Evolutionary conservation across 176 grass and related monocot species (phyloP).

Genomic region (Cymbopogon citratus): DNA sequence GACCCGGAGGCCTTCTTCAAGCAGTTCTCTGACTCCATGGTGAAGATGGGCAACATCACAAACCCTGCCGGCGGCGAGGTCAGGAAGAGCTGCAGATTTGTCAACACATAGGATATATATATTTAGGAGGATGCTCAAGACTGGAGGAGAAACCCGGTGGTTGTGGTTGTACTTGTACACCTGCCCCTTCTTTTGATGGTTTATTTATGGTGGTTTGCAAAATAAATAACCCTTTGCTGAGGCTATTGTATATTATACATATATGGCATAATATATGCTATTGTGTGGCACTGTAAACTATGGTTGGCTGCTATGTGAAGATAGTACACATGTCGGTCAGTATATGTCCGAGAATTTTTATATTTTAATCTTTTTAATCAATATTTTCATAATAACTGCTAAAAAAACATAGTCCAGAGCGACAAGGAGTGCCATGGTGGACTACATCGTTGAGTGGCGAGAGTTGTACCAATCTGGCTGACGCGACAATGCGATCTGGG

Average conservation of each 20-base stretch:
- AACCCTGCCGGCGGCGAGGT: conserved; percentile 84
- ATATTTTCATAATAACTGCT: too few species aligned
- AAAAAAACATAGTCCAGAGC: too few species aligned
- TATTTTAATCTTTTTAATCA: too few species aligned
- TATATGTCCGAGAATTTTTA: too few species aligned
- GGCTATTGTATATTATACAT: not conserved
- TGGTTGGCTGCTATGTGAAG: not conserved
- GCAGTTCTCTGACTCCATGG: conserved; percentile 94
- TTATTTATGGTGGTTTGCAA: conserved; percentile 1
- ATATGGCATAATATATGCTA: conserved; percentile 1
- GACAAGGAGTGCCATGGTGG: too few species aligned
- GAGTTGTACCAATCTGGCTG: too few species aligned
- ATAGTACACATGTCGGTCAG: not conserved
- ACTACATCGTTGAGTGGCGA: too few species aligned
- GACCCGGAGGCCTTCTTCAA: conserved; percentile 69
- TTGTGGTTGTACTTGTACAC: not conserved
- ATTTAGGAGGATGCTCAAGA: not conserved
- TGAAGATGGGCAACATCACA: conserved; percentile 98
- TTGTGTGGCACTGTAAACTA: not conserved
- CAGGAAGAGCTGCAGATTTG: conserved; percentile 89
- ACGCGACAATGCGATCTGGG: too few species aligned
- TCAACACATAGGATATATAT: conserved; percentile 55
- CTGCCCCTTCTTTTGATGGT: conserved; percentile 16
- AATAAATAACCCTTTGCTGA: conserved; percentile 33
- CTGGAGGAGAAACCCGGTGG: not conserved